phyloP scores from a whole-genome alignment of 78 protist genomes.

The Protostelium mycophagum region DNA sequence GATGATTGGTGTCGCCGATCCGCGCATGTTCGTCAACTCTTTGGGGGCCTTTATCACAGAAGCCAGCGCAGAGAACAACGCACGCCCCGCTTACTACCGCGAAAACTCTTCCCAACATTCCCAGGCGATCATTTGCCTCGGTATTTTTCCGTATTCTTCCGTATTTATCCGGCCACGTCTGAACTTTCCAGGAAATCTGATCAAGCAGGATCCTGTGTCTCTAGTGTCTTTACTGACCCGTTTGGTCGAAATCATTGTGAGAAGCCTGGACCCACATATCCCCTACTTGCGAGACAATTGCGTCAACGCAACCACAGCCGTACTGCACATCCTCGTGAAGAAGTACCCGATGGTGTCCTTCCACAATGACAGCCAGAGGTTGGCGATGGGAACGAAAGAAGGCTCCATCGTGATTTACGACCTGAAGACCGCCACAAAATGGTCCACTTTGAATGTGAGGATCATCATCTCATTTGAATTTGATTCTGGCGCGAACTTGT shows the following conservation, averaged over 20 bases:
- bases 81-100: neutral
- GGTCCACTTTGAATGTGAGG: slow-evolving; percentile 63
- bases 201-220: slow-evolving; percentile 36
- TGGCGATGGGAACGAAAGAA: slow-evolving; percentile 70
- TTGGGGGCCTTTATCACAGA: neutral
- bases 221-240: slow-evolving; percentile 28
- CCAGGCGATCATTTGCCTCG: neutral
- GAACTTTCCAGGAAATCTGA: slow-evolving; percentile 18
- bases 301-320: slow-evolving; percentile 53
- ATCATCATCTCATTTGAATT: too few species aligned
- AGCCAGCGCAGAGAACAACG: neutral
- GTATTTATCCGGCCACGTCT: too few species aligned
- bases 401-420: slow-evolving; percentile 74
- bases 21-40: neutral
- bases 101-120: neutral
- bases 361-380: slow-evolving; percentile 69
- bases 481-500: neutral
- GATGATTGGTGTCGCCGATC: neutral
- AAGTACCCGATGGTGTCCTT: slow-evolving; percentile 70
- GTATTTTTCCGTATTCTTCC: too few species aligned
- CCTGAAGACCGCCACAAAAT: slow-evolving; percentile 71
- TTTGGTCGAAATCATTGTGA: slow-evolving; percentile 49
- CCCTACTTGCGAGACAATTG: slow-evolving; percentile 66
- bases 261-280: slow-evolving; percentile 69
- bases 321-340: slow-evolving; percentile 65